Conservation (phyloP, 345 rosid species). For the Anacardium occidentale region DNA sequence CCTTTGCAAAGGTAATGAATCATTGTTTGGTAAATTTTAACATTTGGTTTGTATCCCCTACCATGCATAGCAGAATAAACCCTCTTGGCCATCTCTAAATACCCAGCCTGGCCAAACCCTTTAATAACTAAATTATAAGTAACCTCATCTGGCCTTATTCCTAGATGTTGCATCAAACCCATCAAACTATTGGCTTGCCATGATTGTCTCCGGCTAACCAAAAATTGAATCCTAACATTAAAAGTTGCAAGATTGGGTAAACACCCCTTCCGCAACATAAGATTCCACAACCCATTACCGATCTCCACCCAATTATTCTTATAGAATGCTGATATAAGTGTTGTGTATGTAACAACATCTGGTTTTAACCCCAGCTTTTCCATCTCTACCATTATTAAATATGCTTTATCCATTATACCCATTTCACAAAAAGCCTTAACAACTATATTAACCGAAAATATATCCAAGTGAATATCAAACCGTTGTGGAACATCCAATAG, state of each 20-base stretch:
- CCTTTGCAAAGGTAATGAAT: constrained; percentile 71
- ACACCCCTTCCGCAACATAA: constrained; percentile 71
- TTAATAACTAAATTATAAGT: constrained; percentile 79
- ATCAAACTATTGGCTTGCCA: constrained; percentile 71
- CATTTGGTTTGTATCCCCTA: constrained; percentile 51
- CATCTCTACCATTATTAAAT: constrained; percentile 50
- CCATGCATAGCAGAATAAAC: constrained; percentile 62
- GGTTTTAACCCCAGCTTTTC: constrained; percentile 58
- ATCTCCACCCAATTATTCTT: constrained; percentile 43
- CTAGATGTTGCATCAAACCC: constrained; percentile 56
- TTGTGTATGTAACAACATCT: constrained; percentile 70
- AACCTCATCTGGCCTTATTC: constrained; percentile 58
- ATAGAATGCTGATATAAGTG: constrained; percentile 69
- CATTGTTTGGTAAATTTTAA: constrained; percentile 75
- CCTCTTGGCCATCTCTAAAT: constrained; percentile 73
- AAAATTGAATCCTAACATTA: constrained; percentile 70
- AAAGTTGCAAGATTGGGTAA: constrained; percentile 70
- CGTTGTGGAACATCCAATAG: constrained; percentile 37
- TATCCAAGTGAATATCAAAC: constrained; percentile 48
- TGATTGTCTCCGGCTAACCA: constrained; percentile 55
- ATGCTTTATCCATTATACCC: constrained; percentile 56
- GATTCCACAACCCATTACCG: constrained; percentile 82
- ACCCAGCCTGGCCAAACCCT: constrained; percentile 65
- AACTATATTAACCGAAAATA: constrained; percentile 53
- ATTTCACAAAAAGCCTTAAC: constrained; percentile 57